phyloP scores from a whole-genome alignment of 495 filamentous ascomycete genomes.

The Durotheca rogersii region DNA sequence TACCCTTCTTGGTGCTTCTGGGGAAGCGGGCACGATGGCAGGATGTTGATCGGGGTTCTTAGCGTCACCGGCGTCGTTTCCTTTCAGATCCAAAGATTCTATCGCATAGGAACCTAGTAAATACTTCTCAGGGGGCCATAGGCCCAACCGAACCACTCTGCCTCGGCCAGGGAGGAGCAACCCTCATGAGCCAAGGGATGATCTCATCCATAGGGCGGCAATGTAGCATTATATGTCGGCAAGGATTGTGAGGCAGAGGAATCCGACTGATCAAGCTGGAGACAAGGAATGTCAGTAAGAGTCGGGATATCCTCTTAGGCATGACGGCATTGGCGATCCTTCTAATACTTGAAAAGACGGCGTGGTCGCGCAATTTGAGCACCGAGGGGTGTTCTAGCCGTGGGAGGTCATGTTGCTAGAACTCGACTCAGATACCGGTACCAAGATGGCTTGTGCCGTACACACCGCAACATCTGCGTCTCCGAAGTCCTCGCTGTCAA shows the following conservation, averaged over 20 bases:
- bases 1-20: too few relatives aligned
- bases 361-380: conserved; percentile 41
- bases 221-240: conserved; percentile 11
- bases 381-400: conserved; percentile 27
- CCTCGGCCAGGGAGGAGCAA: conserved; percentile 25
- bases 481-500: conserved; percentile 44
- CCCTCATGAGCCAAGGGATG: conserved; percentile 2
- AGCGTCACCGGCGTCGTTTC: not conserved
- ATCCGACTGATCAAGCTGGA: conserved; percentile 32
- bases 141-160: conserved; percentile 50
- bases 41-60: not conserved
- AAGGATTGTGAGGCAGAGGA: conserved; percentile 25
- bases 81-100: conserved; percentile 11
- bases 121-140: too few relatives aligned
- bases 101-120: conserved; percentile 16
- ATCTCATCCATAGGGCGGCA: conserved; percentile 8
- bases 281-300: conserved; percentile 40
- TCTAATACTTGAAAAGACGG: conserved; percentile 31
- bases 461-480: conserved; percentile 38
- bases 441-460: conserved; percentile 33
- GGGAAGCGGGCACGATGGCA: not conserved
- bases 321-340: conserved; percentile 23
- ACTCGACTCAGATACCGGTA: conserved; percentile 29
- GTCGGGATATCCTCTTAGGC: conserved; percentile 38
- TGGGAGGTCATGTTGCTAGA: conserved; percentile 5